Evolutionary conservation across 441 rosid genomes (phyloP), one percentile per base, ranked within the genome.

Genomic region (Populus hybrid): DNA sequence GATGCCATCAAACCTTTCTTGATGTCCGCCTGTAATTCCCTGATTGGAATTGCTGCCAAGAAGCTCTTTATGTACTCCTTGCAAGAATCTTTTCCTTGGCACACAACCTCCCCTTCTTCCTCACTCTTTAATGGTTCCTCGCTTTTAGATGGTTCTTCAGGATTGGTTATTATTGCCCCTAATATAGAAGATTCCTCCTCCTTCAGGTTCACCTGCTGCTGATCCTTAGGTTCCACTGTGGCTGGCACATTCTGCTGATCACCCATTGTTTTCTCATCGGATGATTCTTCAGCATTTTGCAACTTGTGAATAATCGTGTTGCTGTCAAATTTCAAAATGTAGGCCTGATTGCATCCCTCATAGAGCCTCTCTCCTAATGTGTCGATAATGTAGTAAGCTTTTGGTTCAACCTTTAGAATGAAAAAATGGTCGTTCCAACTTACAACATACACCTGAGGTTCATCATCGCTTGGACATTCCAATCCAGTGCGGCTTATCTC

Each of bases 391-490:
- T 90, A 94, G 83, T 90, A 94, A 68, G 96, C 96, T 72, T 92
- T 94, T 8, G 83, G 82, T 80, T 91, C 93, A 26, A 92, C 91
- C 68, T 90, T 91, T 64, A 94, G 94, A 76, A 94, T 80, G 35
- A 94, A 94, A 80, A 92, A 94, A 86, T 94, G 98, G 76, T 94
- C 98, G 14, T 94, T 94, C 98, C 98, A 94, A 75, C 97, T 92
- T 21, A 94, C 94, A 33, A 94, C 90, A 81, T 92, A 94, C 42
- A 90, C 83, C 74, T 77, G 87, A 14, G 92, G 93, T 50, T 86
- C 89, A 23, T 56, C 75, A 33, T 74, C 77, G 77, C 74, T 59
- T 2, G 82, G 77, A 64, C 80, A 79, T 79, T 86, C 87, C 26
- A 86, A 84, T 71, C 80, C 92, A 35, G 80, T 76, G 68, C 35